Conservation (phyloP, 495 filamentous ascomycete species). For the Neurospora hispaniola region DNA sequence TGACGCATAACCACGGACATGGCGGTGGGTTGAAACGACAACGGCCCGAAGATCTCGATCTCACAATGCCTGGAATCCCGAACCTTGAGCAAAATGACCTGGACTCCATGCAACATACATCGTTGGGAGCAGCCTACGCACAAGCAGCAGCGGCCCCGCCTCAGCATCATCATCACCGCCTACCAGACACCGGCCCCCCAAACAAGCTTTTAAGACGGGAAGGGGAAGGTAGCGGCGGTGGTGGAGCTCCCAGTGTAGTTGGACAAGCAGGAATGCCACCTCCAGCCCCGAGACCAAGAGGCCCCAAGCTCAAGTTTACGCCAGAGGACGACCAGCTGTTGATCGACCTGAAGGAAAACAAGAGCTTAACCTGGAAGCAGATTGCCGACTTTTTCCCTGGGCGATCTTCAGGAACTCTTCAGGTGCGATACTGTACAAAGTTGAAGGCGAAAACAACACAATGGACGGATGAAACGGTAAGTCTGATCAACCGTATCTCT, state of each 20-base stretch:
- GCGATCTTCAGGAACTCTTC: constrained; percentile 73
- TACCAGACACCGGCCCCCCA: constrained; percentile 54
- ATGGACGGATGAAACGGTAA: constrained; percentile 87
- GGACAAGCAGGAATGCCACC: constrained; percentile 74
- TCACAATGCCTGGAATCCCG: constrained; percentile 39
- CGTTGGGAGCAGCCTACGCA: constrained; percentile 33
- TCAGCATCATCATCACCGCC: constrained; percentile 63
- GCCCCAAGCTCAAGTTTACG: constrained; percentile 83
- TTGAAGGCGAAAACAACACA: constrained; percentile 83
- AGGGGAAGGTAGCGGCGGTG: constrained; percentile 32
- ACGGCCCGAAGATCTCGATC: constrained; percentile 38
- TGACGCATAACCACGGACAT: constrained; percentile 31
- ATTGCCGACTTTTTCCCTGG: constrained; percentile 92
- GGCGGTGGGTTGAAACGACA: constrained; percentile 34
- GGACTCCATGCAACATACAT: constrained; percentile 38
- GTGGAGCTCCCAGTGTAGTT: constrained; percentile 58
- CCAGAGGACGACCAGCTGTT: constrained; percentile 77
- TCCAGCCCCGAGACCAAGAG: constrained; percentile 63
- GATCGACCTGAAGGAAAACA: constrained; percentile 84
- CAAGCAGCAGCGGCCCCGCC: constrained; percentile 28
- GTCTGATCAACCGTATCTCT: constrained; percentile 13
- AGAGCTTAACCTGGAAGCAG: constrained; percentile 89
- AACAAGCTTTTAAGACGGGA: constrained; percentile 46
- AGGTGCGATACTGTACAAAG: constrained; percentile 91
- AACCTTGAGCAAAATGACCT: constrained; percentile 37